Evolutionary conservation across 139 green algal genomes (phyloP), one percentile per base, ranked within the genome.

Genomic region (Micractinium sp.): DNA sequence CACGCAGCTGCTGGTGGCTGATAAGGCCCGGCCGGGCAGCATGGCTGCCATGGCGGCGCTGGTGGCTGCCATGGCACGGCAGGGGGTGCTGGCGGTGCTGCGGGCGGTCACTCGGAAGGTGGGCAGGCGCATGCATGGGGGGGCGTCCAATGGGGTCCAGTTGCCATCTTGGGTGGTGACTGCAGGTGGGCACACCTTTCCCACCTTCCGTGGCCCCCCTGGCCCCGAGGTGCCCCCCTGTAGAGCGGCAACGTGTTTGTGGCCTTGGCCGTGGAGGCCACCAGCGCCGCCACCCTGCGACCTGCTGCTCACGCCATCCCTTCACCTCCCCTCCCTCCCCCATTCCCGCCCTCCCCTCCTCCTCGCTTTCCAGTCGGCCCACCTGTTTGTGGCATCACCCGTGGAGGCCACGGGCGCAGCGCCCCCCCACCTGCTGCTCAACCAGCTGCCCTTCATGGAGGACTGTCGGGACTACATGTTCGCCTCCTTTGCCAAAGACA

Each of bases 371-470:
- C 86, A 89, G 86, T 2, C 7, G 13, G 33, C 73, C 23, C 2
- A 56, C n/a, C 33, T 90, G 27, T 67, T 33, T 12, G 61, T 81
- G 13, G 87, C 61, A 19, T 20, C 27, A 12, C 87, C 87, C 0
- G 47, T 87, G 66, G 56, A 39, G 22, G 79, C 39, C 66, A 75
- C 39, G 4, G 81, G 33, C 33, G 38, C 47, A 2, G 20, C 66
- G 5, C 81, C 69, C 12, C 35, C 82, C 18, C 82, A 88, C 69
- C 85, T 91, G 61, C 81, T 91, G 63, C 85, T 91, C 29, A 91
- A 91, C 63, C 12, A 3, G 29, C 88, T 91, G 67, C 88, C 88
- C 0, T 91, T 85, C 22, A 71, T 81, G 56, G 88, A 91, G 56
- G 88, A 91, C 77, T 35, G 84, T 3, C 39, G 88, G 15, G 38